These are phyloP conservation scores for Ophiocordyceps sinensis DNA, from an alignment of 2,329 filamentous ascomycete species.

Conservation along the genomic window DNA sequence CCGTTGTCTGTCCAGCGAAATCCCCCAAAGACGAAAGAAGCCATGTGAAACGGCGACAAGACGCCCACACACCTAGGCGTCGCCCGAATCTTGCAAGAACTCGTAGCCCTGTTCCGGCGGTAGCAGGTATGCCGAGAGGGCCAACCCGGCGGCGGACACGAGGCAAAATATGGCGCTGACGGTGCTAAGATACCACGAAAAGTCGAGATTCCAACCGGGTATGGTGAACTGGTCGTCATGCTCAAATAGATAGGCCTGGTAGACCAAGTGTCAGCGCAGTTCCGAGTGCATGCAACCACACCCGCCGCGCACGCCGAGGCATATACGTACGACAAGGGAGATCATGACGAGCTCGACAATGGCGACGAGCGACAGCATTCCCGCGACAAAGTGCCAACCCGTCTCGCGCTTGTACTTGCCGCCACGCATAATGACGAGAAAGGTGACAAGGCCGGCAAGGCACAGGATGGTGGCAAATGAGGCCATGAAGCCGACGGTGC, in stretches of 20 bases:
- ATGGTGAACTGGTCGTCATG: constrained; percentile 71
- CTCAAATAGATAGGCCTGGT: constrained; percentile 67
- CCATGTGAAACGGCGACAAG: not conserved
- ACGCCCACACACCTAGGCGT: constrained; percentile 28
- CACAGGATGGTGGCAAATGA: constrained; percentile 72
- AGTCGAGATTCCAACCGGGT: constrained; percentile 66
- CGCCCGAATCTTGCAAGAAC: constrained; percentile 35
- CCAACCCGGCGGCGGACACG: constrained; percentile 41
- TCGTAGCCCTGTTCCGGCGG: constrained; percentile 80
- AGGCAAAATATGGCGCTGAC: constrained; percentile 39
- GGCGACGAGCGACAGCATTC: constrained; percentile 50
- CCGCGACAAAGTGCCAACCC: constrained; percentile 66
- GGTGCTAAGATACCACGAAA: constrained; percentile 60
- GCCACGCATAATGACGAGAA: constrained; percentile 61
- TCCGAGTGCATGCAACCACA: not conserved
- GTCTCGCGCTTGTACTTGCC: constrained; percentile 66
- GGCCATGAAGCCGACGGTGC: constrained; percentile 75
- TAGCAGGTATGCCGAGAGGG: constrained; percentile 52
- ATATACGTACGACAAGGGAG: constrained; percentile 54
- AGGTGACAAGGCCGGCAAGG: constrained; percentile 66
- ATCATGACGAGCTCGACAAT: constrained; percentile 63
- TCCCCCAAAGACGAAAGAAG: not conserved
- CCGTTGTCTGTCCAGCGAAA: too few species aligned
- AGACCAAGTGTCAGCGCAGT: not conserved
- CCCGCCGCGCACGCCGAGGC: not conserved